A percentile compares a stretch with the other conserved stretches of the same genome.
These are phyloP conservation scores for Penicillium sp. DNA, from an alignment of 2,329 filamentous ascomycete genomes.

Conservation along the genomic window DNA sequence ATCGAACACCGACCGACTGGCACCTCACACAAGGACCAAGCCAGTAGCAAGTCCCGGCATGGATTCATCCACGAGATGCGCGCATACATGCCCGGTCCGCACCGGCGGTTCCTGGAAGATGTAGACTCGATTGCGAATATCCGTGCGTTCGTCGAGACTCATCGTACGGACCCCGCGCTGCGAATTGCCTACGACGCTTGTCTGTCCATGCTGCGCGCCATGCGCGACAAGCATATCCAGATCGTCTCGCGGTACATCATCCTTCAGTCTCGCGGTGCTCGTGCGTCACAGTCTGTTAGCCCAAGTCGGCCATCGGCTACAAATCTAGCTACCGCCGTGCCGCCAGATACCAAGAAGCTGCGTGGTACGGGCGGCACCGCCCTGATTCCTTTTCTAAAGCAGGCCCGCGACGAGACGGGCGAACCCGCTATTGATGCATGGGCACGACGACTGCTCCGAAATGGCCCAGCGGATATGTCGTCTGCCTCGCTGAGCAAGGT, in stretches of 20 bases:
- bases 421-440: slow-evolving; percentile 74
- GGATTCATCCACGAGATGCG: slow-evolving; percentile 98
- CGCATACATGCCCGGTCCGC: slow-evolving; percentile 89
- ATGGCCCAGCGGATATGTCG: slow-evolving; percentile 38
- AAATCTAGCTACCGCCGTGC: slow-evolving; percentile 52
- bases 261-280: slow-evolving; percentile 70
- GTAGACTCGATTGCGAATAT: slow-evolving; percentile 78
- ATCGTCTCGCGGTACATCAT: slow-evolving; percentile 96
- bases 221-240: slow-evolving; percentile 91
- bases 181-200: slow-evolving; percentile 85
- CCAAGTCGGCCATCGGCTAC: slow-evolving; percentile 40
- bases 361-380: slow-evolving; percentile 91
- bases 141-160: slow-evolving; percentile 67
- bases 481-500: slow-evolving; percentile 48
- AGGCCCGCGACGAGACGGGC: slow-evolving; percentile 90
- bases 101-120: slow-evolving; percentile 81
- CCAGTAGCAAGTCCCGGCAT: slow-evolving; percentile 53
- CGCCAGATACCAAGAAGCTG: slow-evolving; percentile 53
- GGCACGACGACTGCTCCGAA: slow-evolving; percentile 54
- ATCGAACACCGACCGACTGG: slow-evolving; percentile 88
- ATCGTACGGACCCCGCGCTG: slow-evolving; percentile 58
- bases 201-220: slow-evolving; percentile 67
- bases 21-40: slow-evolving; percentile 46
- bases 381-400: slow-evolving; percentile 91
- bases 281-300: slow-evolving; percentile 56